Base-by-base conservation (phyloP, 495 filamentous ascomycete genomes). In the Chaetomium tenue region DNA sequence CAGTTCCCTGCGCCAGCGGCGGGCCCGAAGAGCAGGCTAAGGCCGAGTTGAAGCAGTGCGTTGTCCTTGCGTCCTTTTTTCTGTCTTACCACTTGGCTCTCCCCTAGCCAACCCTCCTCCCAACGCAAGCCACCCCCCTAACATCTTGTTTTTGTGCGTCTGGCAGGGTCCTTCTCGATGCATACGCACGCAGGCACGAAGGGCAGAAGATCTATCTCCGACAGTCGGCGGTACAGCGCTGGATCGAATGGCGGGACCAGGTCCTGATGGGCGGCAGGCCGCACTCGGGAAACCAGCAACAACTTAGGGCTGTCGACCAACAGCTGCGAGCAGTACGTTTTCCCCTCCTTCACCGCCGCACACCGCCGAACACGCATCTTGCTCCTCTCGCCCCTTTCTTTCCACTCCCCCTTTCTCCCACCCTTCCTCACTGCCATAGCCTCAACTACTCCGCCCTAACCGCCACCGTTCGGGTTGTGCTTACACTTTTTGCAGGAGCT, bases 201-300 rank as follows among this genome's bases (percentile, higher is more conserved):
- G 91, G 84, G 42, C 91, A 94, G 73, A 90, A 88, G 74, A 91
- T 92, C 64, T 93, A 93, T 68, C 83, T 93, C 20, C 87, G 89
- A 30, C 88, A 90, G 47, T 85, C 84, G 5, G 91, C 91, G 16
- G 90, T 87, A 22, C 85, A 86, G 69, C 83, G 90, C 72, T 97
- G 92, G 92, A 78, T 90, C 67, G 88, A 91, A 66, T 84, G 87
- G 69, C 84, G 92, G 46, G 82, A 87, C 22, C 78, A 79, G 42
- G 79, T 91, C 51, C 80, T 93, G 28, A 81, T 86, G 66, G 89
- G 89, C 47, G 81, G 85, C 63, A 80, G 80, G 66, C 83, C 89
- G 55, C 82, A 82, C 58, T 74, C 81, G 37, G 78, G 82, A 52
- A 84, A 89, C 69, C 75, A 81, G 30, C 68, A 82, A 9, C 83